A percentile compares a stretch with the other conserved stretches of the same genome.
Evolutionary conservation across 192 early-diverging fungal species (phyloP).

Genomic region (Coemansia sp.): DNA sequence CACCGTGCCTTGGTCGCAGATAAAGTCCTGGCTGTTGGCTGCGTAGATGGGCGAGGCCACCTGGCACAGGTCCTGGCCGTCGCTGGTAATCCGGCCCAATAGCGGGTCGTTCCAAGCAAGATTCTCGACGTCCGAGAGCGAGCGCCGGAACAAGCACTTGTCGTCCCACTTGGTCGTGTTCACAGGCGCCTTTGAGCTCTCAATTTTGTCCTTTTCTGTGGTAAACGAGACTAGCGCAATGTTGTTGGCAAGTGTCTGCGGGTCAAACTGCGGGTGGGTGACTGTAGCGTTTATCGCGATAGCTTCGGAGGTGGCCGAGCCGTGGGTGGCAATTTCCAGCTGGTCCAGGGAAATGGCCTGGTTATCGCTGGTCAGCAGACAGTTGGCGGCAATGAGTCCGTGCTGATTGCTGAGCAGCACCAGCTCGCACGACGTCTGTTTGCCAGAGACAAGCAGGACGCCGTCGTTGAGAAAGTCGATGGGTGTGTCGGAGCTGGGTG

Average conservation of each 20-base stretch:
- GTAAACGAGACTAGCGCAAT: conserved; percentile 26
- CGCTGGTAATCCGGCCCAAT: not conserved
- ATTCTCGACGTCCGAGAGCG: conserved; percentile 1
- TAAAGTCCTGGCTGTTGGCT: conserved; percentile 23
- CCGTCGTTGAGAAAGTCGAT: conserved; percentile 14
- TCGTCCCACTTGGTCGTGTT: conserved; percentile 11
- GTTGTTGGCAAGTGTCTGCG: conserved; percentile 31
- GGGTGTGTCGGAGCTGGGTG: not conserved
- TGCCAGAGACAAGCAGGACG: conserved; percentile 15
- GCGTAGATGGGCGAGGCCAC: conserved; percentile 25
- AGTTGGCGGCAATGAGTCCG: conserved; percentile 30
- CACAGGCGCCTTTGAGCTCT: not conserved
- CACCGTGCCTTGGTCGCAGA: conserved; percentile 13
- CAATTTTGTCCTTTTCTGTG: not conserved
- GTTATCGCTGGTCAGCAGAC: conserved; percentile 9
- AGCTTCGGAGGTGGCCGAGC: conserved; percentile 1
- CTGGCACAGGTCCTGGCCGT: conserved; percentile 10
- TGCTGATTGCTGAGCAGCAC: conserved; percentile 10
- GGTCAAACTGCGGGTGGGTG: conserved; percentile 21
- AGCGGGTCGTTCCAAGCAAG: conserved; percentile 13
- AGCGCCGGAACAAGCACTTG: conserved; percentile 14
- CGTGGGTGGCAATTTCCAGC: conserved; percentile 19
- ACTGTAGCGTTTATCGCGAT: conserved; percentile 4
- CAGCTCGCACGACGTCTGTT: conserved; percentile 28
- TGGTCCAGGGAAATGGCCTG: not conserved